Conservation (phyloP, 345 rosid species). For the Lepidium africanum region DNA sequence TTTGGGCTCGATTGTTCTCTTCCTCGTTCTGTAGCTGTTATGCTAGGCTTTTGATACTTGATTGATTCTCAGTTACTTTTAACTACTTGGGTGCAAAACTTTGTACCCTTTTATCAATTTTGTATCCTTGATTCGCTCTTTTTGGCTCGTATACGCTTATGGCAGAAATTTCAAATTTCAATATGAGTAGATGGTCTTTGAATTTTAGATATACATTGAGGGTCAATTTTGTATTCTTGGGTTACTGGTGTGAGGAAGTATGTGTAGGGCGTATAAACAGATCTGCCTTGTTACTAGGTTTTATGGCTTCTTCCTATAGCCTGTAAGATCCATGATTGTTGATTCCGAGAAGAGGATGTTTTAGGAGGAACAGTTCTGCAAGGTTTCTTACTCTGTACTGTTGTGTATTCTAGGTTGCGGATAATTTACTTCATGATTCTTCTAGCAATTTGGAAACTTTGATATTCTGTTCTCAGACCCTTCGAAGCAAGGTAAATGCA, state of each 20-base stretch:
- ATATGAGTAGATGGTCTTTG: background rate
- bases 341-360: background rate
- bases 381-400: background rate
- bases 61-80: constrained; percentile 9
- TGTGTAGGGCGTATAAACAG: background rate
- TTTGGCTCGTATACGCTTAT: background rate
- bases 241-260: background rate
- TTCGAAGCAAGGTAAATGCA: constrained; percentile 92
- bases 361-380: background rate
- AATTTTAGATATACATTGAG: background rate
- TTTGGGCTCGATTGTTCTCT: constrained; percentile 2
- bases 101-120: background rate
- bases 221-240: background rate
- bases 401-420: constrained; percentile 66
- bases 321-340: constrained; percentile 5
- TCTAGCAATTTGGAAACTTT: constrained; percentile 93
- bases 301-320: background rate
- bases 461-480: constrained; percentile 99
- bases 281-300: constrained; percentile 3
- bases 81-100: background rate
- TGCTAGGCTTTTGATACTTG: background rate
- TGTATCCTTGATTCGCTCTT: background rate
- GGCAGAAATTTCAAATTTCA: background rate
- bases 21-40: background rate
- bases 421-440: constrained; percentile 95